Base-by-base conservation (phyloP, 768 basidiomycete species). In the Candolleomyces eurysporus region DNA sequence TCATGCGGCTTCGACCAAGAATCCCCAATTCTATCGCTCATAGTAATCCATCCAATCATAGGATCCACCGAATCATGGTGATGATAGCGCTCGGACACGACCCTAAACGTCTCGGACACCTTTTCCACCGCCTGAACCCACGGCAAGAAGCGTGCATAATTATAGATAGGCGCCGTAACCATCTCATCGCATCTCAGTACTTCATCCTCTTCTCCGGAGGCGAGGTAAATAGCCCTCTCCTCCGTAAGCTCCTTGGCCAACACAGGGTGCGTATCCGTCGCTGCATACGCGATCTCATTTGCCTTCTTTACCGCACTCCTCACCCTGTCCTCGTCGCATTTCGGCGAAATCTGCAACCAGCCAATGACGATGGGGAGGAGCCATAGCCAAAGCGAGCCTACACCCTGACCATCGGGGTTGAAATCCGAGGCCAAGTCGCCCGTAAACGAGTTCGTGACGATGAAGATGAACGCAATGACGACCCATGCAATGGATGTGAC, bases 331-430 rank as follows among this genome's bases (percentile, higher is more conserved):
- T 69, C 68, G 61, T 79, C 75, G 53, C 76, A 77, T 60, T 79
- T 75, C 0, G 79, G 78, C 0, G 78, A 76, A 5, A 79, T 61
- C 54, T 77, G 69, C 8, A 80, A 64, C 75, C 79, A 81, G 4
- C 78, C 75, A 2, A 76, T 64, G 10, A 79, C 78, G 5, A 82
- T 63, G 0, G 79, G 72, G 8, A 81, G 45, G 19, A 81, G 69
- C 78, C 79, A 82, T 7, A 81, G 63, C 79, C 78, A 82, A 16
- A 75, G 65, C 2, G 75, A 74, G 4, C 75, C 78, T 7, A 76
- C 74, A 21, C 71, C 75, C 56, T 78, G 72, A 0, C 79, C 78
- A 39, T 70, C 75, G 1, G 71, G 67, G 31, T 73, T 66, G 1
- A 75, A 60, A 17, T 66, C 43, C 1, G 53, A 43, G 1, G 31